phyloP scores from a whole-genome alignment of 192 early-diverging fungal genomes.

The Podila horticola region DNA sequence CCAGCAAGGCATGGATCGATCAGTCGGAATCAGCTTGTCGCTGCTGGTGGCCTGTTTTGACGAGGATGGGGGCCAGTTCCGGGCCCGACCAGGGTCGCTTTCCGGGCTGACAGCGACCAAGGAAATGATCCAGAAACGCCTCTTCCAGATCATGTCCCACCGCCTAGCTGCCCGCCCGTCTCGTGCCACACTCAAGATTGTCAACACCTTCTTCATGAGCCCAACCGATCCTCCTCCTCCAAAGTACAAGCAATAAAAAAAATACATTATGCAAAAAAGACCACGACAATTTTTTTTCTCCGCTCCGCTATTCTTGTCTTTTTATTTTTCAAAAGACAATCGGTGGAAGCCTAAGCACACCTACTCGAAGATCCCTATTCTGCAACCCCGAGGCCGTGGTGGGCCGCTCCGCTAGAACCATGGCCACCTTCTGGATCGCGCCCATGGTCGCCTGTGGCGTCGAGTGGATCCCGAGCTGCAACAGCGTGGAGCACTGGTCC shows the following conservation, averaged over 20 bases:
- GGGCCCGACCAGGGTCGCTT: conserved; percentile 6
- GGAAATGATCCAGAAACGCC: conserved; percentile 68
- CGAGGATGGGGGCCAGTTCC: conserved; percentile 16
- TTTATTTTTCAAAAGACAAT: background rate
- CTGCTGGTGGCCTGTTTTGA: conserved; percentile 71
- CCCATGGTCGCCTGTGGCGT: conserved; percentile 9
- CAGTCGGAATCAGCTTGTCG: conserved; percentile 81
- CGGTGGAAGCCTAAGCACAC: background rate
- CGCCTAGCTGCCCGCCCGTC: conserved; percentile 75
- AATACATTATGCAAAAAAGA: too few relatives aligned
- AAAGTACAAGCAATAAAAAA: conserved; percentile 20
- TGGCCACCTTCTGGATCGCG: conserved; percentile 3
- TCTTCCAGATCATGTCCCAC: conserved; percentile 74
- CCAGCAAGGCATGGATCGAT: conserved; percentile 83
- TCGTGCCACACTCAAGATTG: conserved; percentile 79
- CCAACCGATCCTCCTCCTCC: conserved; percentile 45
- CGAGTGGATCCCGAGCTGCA: conserved; percentile 9
- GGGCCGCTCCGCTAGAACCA: conserved; percentile 11
- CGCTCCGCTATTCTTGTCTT: too few relatives aligned
- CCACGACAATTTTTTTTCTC: too few relatives aligned
- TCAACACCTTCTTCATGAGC: conserved; percentile 80
- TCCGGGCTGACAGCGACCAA: conserved; percentile 56
- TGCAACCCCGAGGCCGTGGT: conserved; percentile 14
- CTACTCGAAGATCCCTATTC: background rate
- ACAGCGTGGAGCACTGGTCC: background rate